These are phyloP conservation scores for Globisporangium echinulatum DNA, from an alignment of 352 stramenopile species.

Conservation along the genomic window DNA sequence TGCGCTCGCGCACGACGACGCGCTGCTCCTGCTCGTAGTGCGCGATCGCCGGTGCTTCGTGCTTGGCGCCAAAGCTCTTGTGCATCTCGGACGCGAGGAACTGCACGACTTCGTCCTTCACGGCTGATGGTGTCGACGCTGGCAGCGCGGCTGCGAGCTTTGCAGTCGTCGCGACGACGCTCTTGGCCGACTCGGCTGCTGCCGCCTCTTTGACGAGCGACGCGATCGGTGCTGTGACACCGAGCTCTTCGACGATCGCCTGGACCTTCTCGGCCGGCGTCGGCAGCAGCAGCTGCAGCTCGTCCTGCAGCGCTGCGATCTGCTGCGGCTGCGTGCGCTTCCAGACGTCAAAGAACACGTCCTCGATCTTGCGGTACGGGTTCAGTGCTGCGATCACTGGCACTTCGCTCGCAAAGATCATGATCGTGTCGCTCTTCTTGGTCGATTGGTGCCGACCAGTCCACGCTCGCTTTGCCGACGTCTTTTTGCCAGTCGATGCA, in stretches of 20 bases:
- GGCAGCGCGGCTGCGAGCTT: conserved; percentile 51
- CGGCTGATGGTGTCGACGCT: conserved; percentile 25
- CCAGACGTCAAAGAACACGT: conserved; percentile 77
- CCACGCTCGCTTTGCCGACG: no score
- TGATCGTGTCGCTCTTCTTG: conserved; percentile 24
- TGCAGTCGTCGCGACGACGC: conserved; percentile 30
- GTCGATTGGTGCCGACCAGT: no score
- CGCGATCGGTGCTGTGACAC: conserved; percentile 42
- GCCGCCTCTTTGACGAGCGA: conserved; percentile 49
- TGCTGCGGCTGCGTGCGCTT: conserved; percentile 72
- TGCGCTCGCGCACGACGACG: conserved; percentile 58
- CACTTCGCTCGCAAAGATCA: conserved; percentile 85
- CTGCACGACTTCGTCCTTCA: conserved; percentile 68
- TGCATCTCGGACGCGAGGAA: conserved; percentile 75
- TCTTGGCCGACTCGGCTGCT: conserved; percentile 33
- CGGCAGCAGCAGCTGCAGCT: conserved; percentile 35
- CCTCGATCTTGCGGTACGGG: conserved; percentile 77
- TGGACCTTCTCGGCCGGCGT: conserved; percentile 53
- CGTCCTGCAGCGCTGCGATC: conserved; percentile 33
- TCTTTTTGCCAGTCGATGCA: no score
- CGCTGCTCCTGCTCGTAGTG: conserved; percentile 59
- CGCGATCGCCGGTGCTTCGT: conserved; percentile 59
- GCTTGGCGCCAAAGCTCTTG: conserved; percentile 60
- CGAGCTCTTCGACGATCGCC: conserved; percentile 47
- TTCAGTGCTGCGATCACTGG: conserved; percentile 77